These are phyloP conservation scores for Aschersonia sp. DNA, from an alignment of 2,329 filamentous ascomycete genomes.

Conservation along the genomic window DNA sequence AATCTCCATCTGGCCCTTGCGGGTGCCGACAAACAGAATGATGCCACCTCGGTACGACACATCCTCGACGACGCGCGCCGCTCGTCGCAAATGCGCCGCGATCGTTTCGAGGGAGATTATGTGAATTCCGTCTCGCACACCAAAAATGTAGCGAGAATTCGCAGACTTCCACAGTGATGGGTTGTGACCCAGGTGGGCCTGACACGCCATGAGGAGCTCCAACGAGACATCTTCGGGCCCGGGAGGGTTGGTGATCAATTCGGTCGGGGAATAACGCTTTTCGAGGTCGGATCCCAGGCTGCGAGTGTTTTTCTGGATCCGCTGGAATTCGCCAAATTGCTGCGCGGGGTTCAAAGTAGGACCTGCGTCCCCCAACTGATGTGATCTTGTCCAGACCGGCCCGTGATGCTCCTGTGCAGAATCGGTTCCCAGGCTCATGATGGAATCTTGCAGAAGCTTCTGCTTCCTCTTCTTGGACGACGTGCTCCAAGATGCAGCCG, in stretches of 20 bases:
- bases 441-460: constrained; percentile 16
- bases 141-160: constrained; percentile 89
- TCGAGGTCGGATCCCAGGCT: constrained; percentile 33
- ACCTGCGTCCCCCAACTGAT: constrained; percentile 17
- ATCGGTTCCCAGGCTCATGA: constrained; percentile 19
- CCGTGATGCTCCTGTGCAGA: constrained; percentile 18
- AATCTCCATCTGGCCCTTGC: constrained; percentile 63
- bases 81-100: constrained; percentile 77
- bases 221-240: constrained; percentile 69
- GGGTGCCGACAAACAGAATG: constrained; percentile 81
- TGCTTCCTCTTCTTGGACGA: constrained; percentile 19
- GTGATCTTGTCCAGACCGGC: constrained; percentile 17
- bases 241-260: constrained; percentile 59
- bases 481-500: constrained; percentile 4
- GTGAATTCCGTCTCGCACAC: constrained; percentile 74
- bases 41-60: constrained; percentile 71
- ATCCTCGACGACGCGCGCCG: constrained; percentile 81
- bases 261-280: constrained; percentile 48
- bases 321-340: constrained; percentile 23
- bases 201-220: constrained; percentile 76
- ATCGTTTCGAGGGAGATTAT: constrained; percentile 87
- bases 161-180: constrained; percentile 88
- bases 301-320: constrained; percentile 26
- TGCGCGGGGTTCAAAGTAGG: constrained; percentile 20
- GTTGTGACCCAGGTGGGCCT: constrained; percentile 81